These are phyloP conservation scores for Azolla pinnata DNA, from an alignment of 75 land plant genomes.

Conservation along the genomic window DNA sequence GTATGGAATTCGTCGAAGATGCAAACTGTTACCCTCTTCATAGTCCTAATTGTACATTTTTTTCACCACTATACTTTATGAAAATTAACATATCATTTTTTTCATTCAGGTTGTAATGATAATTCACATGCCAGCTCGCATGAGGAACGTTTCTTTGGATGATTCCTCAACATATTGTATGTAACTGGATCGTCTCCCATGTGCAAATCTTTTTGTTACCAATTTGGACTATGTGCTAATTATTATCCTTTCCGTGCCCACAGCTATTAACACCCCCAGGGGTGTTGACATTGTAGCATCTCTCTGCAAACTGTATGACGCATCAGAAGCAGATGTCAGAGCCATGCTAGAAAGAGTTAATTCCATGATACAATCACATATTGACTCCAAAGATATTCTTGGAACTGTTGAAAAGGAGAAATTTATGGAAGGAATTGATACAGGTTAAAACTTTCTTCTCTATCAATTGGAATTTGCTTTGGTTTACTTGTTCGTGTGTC, in stretches of 20 bases:
- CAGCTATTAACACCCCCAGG: neutral
- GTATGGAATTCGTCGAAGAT: no score
- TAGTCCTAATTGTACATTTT: neutral
- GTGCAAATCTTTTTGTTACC: neutral
- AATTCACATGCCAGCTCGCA: conserved; percentile 57
- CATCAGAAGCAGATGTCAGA: conserved; percentile 71
- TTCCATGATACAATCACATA: conserved; percentile 35
- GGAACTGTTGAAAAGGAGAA: conserved; percentile 32
- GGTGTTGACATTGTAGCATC: conserved; percentile 70
- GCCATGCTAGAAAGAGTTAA: conserved; percentile 46
- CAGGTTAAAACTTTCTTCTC: conserved; percentile 26
- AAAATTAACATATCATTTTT: neutral
- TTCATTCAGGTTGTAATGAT: conserved; percentile 62
- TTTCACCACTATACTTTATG: neutral
- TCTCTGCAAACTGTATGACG: conserved; percentile 59
- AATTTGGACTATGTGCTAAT: neutral
- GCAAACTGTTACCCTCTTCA: no score
- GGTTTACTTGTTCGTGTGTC: neutral
- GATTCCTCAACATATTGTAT: conserved; percentile 55
- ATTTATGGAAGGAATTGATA: conserved; percentile 44
- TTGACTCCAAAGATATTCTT: conserved; percentile 40
- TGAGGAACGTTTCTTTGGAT: conserved; percentile 45
- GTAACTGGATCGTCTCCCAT: no score
- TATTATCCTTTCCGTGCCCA: conserved; percentile 5
- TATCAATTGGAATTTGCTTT: neutral